phyloP scores from a whole-genome alignment of 495 filamentous ascomycete genomes.

The Tuber brumale region DNA sequence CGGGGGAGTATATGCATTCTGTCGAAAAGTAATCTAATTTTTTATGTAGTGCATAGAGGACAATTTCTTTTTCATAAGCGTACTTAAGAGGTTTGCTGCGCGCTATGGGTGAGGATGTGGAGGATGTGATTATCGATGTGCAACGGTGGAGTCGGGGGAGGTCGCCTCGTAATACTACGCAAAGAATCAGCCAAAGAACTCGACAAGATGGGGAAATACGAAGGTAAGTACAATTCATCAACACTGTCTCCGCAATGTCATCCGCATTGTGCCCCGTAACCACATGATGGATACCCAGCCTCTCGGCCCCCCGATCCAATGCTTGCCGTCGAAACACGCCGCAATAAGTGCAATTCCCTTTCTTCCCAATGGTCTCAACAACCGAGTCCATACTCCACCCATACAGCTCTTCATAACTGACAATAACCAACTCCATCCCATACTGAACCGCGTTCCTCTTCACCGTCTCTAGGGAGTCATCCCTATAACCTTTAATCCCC shows the following conservation, averaged over 20 bases:
- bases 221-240: constrained; percentile 69
- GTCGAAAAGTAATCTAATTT: constrained; percentile 96
- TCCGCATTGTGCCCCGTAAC: constrained; percentile 98
- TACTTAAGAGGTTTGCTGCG: constrained; percentile 95
- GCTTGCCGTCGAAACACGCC: constrained; percentile 94
- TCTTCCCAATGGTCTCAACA: constrained; percentile 89
- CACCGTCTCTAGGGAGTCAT: constrained; percentile 91
- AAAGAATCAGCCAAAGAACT: neutral
- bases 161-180: constrained; percentile 70
- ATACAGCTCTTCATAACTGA: constrained; percentile 90
- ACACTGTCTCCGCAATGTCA: constrained; percentile 93
- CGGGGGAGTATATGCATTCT: constrained; percentile 95
- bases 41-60: constrained; percentile 92
- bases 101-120: constrained; percentile 68
- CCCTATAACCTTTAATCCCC: constrained; percentile 91
- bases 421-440: constrained; percentile 78
- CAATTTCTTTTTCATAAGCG: constrained; percentile 98
- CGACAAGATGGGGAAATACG: neutral
- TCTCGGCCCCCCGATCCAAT: constrained; percentile 82
- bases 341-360: constrained; percentile 98
- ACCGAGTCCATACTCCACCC: constrained; percentile 99
- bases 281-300: constrained; percentile 82
- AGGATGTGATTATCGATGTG: constrained; percentile 86
- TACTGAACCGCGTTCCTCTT: constrained; percentile 89
- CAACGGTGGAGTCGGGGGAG: constrained; percentile 76